These are phyloP conservation scores for Batkoa obscura DNA, from an alignment of 371 early-diverging fungal species.

Conservation along the genomic window DNA sequence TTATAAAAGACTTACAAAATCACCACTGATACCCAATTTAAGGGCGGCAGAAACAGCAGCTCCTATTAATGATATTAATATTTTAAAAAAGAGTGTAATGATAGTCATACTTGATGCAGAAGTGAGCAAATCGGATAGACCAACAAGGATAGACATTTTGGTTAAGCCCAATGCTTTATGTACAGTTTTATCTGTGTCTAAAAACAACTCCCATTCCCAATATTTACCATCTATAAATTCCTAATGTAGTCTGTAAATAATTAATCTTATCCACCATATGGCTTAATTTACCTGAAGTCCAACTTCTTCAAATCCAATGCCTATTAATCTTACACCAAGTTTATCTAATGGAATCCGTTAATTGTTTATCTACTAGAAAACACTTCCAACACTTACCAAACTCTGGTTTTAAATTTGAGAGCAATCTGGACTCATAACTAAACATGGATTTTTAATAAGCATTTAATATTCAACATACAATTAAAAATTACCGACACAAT, in stretches of 20 bases:
- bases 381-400: background rate
- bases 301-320: conserved; percentile 7
- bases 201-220: conserved; percentile 7
- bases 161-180: conserved; percentile 2
- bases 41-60: conserved; percentile 3
- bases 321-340: conserved; percentile 2
- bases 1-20: background rate
- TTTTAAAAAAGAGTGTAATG: background rate
- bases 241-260: background rate
- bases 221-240: conserved; percentile 7
- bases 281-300: conserved; percentile 1
- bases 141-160: background rate
- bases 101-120: background rate
- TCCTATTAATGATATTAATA: background rate
- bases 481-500: background rate
- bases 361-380: background rate
- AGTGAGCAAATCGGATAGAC: conserved; percentile 3
- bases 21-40: conserved; percentile 1
- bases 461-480: too few species aligned
- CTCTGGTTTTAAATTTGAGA: conserved; percentile 4
- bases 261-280: background rate
- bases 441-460: background rate
- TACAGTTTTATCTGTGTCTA: conserved; percentile 5
- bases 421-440: conserved; percentile 4
- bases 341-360: background rate